Percentiles rank a stretch among this genome's conserved stretches.
Conservation (phyloP, 805 yeast species). For the Candida sithepensis region DNA sequence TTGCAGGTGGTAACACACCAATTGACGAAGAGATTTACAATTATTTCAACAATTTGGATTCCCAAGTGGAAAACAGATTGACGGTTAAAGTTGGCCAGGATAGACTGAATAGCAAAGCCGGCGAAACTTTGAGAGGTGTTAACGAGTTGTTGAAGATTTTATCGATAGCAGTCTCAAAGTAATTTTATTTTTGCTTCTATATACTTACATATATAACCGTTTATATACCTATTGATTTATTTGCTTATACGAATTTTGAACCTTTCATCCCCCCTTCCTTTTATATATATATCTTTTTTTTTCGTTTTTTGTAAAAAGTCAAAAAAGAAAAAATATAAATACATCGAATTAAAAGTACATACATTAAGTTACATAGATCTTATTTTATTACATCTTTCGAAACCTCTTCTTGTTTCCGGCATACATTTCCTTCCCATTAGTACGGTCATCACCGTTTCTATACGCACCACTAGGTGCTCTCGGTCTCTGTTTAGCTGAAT, state of each 20-base stretch:
- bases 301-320: neutral
- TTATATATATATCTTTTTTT: no score
- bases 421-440: neutral
- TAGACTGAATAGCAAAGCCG: slow-evolving; percentile 42
- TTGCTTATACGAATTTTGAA: neutral
- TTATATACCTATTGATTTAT: neutral
- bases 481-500: no score
- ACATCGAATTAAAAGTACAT: neutral
- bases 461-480: neutral
- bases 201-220: neutral
- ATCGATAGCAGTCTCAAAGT: slow-evolving; percentile 14
- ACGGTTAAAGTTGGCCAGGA: slow-evolving; percentile 57
- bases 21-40: slow-evolving; percentile 68
- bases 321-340: neutral
- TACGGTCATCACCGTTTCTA: neutral
- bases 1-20: slow-evolving; percentile 65
- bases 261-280: neutral
- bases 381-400: neutral
- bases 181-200: neutral
- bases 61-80: slow-evolving; percentile 41
- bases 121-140: slow-evolving; percentile 61
- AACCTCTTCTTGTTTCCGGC: neutral
- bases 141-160: slow-evolving; percentile 63
- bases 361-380: neutral
- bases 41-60: slow-evolving; percentile 42